Conservation (phyloP, 2,329 filamentous ascomycete genomes). For the Sporothrix pallida region DNA sequence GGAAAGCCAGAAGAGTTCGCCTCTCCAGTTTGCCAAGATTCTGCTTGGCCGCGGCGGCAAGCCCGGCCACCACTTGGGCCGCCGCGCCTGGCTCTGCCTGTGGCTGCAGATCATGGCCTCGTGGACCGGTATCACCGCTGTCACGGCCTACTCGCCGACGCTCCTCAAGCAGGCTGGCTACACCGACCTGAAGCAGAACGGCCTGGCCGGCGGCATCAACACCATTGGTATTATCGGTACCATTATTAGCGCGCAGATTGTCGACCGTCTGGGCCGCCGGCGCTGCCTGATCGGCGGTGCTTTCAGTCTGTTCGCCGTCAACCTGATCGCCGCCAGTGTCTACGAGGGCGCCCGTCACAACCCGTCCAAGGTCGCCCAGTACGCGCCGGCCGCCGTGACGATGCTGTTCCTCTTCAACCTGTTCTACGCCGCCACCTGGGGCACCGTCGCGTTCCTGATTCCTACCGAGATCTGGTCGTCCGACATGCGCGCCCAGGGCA, state of each 20-base stretch:
- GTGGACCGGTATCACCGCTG: slow-evolving; percentile 53
- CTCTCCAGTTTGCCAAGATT: slow-evolving; percentile 49
- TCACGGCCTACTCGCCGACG: slow-evolving; percentile 48
- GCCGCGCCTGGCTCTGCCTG: slow-evolving; percentile 50
- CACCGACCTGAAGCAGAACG: slow-evolving; percentile 50
- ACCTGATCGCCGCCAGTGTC: slow-evolving; percentile 50
- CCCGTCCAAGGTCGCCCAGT: slow-evolving; percentile 46
- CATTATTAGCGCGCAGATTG: slow-evolving; percentile 56
- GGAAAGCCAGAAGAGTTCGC: slow-evolving; percentile 47
- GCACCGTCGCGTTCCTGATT: slow-evolving; percentile 55
- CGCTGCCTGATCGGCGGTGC: slow-evolving; percentile 50
- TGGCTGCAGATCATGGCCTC: slow-evolving; percentile 52
- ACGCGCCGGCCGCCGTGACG: slow-evolving; percentile 53
- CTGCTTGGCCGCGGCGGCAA: slow-evolving; percentile 46
- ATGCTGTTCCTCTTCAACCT: slow-evolving; percentile 59
- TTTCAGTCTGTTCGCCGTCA: slow-evolving; percentile 48
- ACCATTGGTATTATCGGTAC: slow-evolving; percentile 59
- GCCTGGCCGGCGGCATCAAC: slow-evolving; percentile 58
- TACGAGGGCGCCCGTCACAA: slow-evolving; percentile 50
- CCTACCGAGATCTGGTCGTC: slow-evolving; percentile 64
- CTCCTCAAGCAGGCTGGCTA: slow-evolving; percentile 46
- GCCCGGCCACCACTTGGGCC: slow-evolving; percentile 47
- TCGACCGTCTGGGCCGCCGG: slow-evolving; percentile 56
- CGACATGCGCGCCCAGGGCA: slow-evolving; percentile 63
- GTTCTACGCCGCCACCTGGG: slow-evolving; percentile 58